Percentiles rank a stretch among this genome's conserved stretches.
phyloP scores from a whole-genome alignment of 2,329 filamentous ascomycete genomes.

The Ophiocordyceps sinensis region DNA sequence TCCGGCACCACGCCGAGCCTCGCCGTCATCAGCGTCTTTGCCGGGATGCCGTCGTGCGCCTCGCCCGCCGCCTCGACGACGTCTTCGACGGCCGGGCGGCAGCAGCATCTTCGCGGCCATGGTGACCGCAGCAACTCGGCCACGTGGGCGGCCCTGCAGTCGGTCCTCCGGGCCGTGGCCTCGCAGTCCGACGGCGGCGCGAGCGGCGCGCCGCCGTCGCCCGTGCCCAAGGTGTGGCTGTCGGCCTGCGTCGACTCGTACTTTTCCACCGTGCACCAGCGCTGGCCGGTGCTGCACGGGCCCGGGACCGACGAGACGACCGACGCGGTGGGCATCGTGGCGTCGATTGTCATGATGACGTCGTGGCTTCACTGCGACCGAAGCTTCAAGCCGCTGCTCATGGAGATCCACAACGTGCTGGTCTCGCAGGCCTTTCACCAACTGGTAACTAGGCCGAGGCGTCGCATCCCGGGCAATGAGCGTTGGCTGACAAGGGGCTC shows the following conservation, averaged over 20 bases:
- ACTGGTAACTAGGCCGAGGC: too few relatives aligned
- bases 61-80: background rate
- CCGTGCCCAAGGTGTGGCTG: slow-evolving; percentile 9
- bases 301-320: slow-evolving; percentile 18
- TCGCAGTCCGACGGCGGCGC: background rate
- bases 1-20: background rate
- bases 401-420: slow-evolving; percentile 17
- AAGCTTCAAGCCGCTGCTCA: slow-evolving; percentile 10
- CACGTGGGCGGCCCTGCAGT: slow-evolving; percentile 2
- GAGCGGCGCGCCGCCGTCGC: background rate
- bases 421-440: slow-evolving; percentile 14
- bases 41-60: background rate
- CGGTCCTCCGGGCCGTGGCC: slow-evolving; percentile 2
- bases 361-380: slow-evolving; percentile 19
- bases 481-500: background rate
- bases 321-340: slow-evolving; percentile 11
- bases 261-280: slow-evolving; percentile 23
- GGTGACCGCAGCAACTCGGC: background rate
- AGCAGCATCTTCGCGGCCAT: too few relatives aligned
- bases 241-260: slow-evolving; percentile 15
- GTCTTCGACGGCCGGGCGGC: background rate
- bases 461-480: too few relatives aligned
- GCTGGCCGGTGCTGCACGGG: slow-evolving; percentile 25
- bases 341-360: slow-evolving; percentile 22
- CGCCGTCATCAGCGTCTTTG: background rate